Evolutionary conservation across 2,329 filamentous ascomycete species (phyloP), one percentile per base, ranked within the genome.

Genomic region (Epicoccum nigrum): DNA sequence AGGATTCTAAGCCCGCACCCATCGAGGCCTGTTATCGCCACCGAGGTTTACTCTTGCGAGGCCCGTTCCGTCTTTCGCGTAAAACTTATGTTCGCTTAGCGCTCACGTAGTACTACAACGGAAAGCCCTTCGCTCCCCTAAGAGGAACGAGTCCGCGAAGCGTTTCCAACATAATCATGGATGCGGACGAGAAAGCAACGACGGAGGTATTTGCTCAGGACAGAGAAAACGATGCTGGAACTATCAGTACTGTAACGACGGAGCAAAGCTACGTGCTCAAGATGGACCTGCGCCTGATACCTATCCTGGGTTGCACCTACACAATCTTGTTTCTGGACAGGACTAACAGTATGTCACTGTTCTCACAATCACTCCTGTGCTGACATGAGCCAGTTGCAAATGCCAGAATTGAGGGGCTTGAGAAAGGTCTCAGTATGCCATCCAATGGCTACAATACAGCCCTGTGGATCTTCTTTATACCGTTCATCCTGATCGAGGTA

Each of bases 381-480:
- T 49, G 19, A 48, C 35, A n/a, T 17, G 7, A n/a, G n/a, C 13
- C 32, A 69, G 88, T 92, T 55, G 88, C 89, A 40, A 93, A 80
- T 75, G 90, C 82, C 3, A 80, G 81, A 58, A 77, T 85, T 13
- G 80, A 78, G 21, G 80, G 81, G 7, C 70, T 85, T 12, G 70
- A 79, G 46, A 70, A 78, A 11, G 84, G 87, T 48, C 75, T 93
- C 12, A 65, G 82, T 21, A 83, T 93, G 78, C 79, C 79, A 1
- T 78, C 80, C 1, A 74, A 79, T 13, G 78, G 87, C 64, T 95
- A 90, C 76, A 92, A 92, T 69, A 80, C 83, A 17, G 83, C 86
- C 0, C 78, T 96, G 15, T 90, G 88, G 51, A 87, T 95, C 61
- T 95, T 95, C 76, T 96, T 93, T 76, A 81, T 94, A 42, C 91